Evolutionary conservation across 1,284 basidiomycete species (phyloP).

Genomic region (Malassezia vespertilionis): DNA sequence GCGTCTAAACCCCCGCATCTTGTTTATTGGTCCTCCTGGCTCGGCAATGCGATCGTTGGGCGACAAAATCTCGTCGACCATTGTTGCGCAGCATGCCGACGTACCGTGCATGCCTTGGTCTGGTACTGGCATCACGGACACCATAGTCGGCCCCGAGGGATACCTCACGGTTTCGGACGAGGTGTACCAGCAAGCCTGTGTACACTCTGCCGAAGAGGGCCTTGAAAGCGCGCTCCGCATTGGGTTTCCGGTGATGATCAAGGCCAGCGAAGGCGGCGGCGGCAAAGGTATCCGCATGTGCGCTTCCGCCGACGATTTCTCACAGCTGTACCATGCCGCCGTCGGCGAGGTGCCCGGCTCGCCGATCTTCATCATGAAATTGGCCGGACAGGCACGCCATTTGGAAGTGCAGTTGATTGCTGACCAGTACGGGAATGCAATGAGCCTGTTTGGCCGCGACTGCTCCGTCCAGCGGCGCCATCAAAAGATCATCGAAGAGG

Average conservation of each 20-base stretch:
- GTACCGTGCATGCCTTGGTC: constrained; percentile 99
- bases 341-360: constrained; percentile 90
- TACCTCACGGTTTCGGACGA: constrained; percentile 89
- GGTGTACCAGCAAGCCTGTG: constrained; percentile 80
- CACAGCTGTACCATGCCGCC: constrained; percentile 85
- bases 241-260: constrained; percentile 98
- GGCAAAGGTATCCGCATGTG: constrained; percentile 65
- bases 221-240: constrained; percentile 72
- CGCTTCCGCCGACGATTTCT: constrained; percentile 62
- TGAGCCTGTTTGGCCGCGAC: constrained; percentile 96
- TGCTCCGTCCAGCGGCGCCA: constrained; percentile 99
- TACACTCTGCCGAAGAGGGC: constrained; percentile 79
- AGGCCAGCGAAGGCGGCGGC: constrained; percentile 96
- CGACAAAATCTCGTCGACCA: constrained; percentile 99
- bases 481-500: constrained; percentile 99
- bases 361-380: constrained; percentile 99
- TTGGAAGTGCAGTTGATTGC: constrained; percentile 96
- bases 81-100: constrained; percentile 89
- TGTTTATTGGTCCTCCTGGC: constrained; percentile 98
- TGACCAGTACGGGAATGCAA: constrained; percentile 98
- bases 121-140: constrained; percentile 84
- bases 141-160: constrained; percentile 70
- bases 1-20: constrained; percentile 84
- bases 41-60: constrained; percentile 98
- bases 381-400: constrained; percentile 91